Evolutionary conservation across 257 asterid species (phyloP), one percentile per base, ranked within the genome.

Genomic region (Coffea eugenioides): DNA sequence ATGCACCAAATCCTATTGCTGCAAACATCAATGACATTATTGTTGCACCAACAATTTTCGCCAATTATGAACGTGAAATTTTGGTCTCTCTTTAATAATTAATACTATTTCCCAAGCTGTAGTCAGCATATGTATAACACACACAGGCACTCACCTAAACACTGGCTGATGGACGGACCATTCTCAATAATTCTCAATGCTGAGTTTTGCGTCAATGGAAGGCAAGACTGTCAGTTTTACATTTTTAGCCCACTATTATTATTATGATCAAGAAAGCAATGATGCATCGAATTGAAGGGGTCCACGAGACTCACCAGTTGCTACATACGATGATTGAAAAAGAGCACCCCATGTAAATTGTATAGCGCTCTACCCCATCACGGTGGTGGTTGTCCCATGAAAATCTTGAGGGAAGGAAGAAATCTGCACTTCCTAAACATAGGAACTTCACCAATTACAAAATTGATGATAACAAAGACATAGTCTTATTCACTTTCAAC

Each of bases 221-320:
- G 70, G 43, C 43, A 2, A 12, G 70, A 65, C 8, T 1, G 20
- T 27, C 12, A 12, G 8, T 46, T 46, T 46, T 46, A 8, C 49
- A 46, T 46, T 46, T 46, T 46, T 46, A 5, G 49, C 2, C 49
- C 49, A 46, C 49, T 46, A 46, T 46, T 62, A 3, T 65, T 65
- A 27, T 27, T 27, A 27, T 27, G 27, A 2, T 27, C 69, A 12
- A 27, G 7, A 8, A 65, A 57, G 59, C 59, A 25, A 71, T 43
- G 56, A 71, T 71, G 21, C 69, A 54, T 11, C 36, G 8, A 7
- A 36, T 10, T 31, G 43, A 74, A 41, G 31, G 57, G 51, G 48
- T 52, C 77, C 77, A 54, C 27, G 11, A 71, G 72, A 71, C 64
- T 13, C 51, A 1, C 41, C 16, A 71, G 71, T 79, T 57, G 82